Conservation (phyloP, 2,329 filamentous ascomycete genomes). For the Apiospora arundinis region DNA sequence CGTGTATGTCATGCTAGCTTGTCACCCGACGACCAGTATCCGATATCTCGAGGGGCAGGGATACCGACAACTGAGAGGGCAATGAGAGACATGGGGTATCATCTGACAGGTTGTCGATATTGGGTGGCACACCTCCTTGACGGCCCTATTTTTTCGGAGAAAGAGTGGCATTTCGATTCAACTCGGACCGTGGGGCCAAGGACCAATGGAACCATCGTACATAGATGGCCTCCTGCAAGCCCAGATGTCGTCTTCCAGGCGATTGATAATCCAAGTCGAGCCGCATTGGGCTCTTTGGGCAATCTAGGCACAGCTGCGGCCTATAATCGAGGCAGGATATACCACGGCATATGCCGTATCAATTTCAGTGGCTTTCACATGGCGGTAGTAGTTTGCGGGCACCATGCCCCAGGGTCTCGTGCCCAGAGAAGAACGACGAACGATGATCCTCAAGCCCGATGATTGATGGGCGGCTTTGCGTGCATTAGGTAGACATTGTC, state of each 20-base stretch:
- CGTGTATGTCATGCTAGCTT: slow-evolving; percentile 10
- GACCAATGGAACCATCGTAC: neutral
- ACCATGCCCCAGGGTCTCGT: neutral
- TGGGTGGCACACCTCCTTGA: slow-evolving; percentile 8
- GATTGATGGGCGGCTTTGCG: neutral
- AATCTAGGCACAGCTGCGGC: neutral
- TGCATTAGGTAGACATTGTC: neutral
- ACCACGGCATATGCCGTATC: neutral
- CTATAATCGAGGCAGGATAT: neutral
- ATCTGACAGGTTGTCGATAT: slow-evolving; percentile 8
- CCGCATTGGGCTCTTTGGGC: slow-evolving; percentile 4
- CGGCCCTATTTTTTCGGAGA: slow-evolving; percentile 13
- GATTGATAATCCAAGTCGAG: neutral
- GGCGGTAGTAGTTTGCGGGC: slow-evolving; percentile 8
- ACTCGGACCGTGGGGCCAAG: slow-evolving; percentile 9
- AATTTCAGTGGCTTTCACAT: too few relatives aligned
- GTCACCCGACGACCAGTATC: slow-evolving; percentile 15
- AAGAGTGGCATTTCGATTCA: slow-evolving; percentile 3
- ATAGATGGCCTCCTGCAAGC: neutral
- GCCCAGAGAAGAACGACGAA: neutral
- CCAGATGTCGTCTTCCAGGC: neutral
- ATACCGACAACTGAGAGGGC: neutral
- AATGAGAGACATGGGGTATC: neutral
- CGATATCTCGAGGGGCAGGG: neutral
- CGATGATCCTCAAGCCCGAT: neutral